These are phyloP conservation scores for Wolfiporia cocos DNA, from an alignment of 1,284 basidiomycete genomes.

Conservation along the genomic window DNA sequence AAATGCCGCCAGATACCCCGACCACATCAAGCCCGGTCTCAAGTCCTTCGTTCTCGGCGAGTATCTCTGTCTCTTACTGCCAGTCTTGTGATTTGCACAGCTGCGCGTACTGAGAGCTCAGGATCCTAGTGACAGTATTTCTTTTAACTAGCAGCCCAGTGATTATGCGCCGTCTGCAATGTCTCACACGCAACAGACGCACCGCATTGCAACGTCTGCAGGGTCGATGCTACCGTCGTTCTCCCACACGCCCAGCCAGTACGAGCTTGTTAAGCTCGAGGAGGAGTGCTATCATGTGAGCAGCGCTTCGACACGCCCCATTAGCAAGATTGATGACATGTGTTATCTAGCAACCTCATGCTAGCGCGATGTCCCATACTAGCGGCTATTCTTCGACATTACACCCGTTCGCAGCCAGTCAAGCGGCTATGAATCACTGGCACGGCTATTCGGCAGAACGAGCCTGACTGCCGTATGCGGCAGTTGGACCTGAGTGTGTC, in stretches of 20 bases:
- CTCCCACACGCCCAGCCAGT: slow-evolving; percentile 26
- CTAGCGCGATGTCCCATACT: slow-evolving; percentile 19
- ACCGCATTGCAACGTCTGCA: slow-evolving; percentile 17
- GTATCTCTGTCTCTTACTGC: slow-evolving; percentile 43
- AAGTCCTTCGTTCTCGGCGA: slow-evolving; percentile 75
- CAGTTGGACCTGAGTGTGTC: neutral
- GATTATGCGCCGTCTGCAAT: slow-evolving; percentile 33
- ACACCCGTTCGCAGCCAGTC: slow-evolving; percentile 16
- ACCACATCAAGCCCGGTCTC: slow-evolving; percentile 69
- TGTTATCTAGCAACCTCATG: slow-evolving; percentile 15
- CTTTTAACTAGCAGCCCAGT: slow-evolving; percentile 47
- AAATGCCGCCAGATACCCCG: slow-evolving; percentile 61
- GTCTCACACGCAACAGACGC: slow-evolving; percentile 13
- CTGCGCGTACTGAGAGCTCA: slow-evolving; percentile 27
- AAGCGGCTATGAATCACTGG: slow-evolving; percentile 45
- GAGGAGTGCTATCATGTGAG: slow-evolving; percentile 58
- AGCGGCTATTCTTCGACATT: slow-evolving; percentile 22
- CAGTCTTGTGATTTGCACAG: slow-evolving; percentile 21
- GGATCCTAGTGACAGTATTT: slow-evolving; percentile 43
- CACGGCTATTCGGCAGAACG: slow-evolving; percentile 58
- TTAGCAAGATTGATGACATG: neutral
- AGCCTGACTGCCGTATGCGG: slow-evolving; percentile 15
- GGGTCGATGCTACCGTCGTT: slow-evolving; percentile 19
- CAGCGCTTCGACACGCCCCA: slow-evolving; percentile 10
- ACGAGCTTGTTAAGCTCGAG: slow-evolving; percentile 42